Evolutionary conservation across 495 filamentous ascomycete species (phyloP), one percentile per base, ranked within the genome.

Genomic region (Penicillium mononematosum): DNA sequence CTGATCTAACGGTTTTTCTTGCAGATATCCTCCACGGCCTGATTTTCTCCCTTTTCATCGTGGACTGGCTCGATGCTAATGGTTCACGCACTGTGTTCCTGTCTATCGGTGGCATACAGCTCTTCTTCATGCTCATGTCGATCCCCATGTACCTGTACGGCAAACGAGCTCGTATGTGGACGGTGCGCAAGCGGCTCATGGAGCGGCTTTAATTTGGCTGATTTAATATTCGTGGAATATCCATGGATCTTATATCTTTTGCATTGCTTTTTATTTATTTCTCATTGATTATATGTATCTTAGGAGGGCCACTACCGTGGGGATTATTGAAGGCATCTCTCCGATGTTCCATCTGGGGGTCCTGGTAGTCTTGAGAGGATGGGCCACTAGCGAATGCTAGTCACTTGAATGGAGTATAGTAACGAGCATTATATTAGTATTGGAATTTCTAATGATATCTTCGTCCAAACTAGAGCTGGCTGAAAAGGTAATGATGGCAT

Each of bases 141-240:
- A 90, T 96, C 50, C 94, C 94, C 3, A 90, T 98, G 88, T 98
- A 96, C 68, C 90, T 98, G 32, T 97, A 86, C 60, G 94, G 94
- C 44, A 97, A 98, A 79, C 79, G 92, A 47, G 84, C 89, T 32
- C 81, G 94, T n/a, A 96, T 96, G 91, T 96, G 93, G 92, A 97
- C 94, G 1, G 90, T 91, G 27, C 78, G 91, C 46, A 89, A 82
- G 80, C 90, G 88, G 58, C 73, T 96, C 54, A 93, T 96, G 91
- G 92, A 96, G 77, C 88, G 83, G 59, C 93, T 93, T 55, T 94
- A 60, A 73, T 53, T 32, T 58, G 24, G 10, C 36, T 31, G 1
- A 16, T 39, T 58, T 34, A 24, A 36, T 27, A 43, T 42, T 11
- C 4, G 16, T 6, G 34, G 14, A 19, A 10, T 32, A 24, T 54